Percentiles rank a stretch among this genome's conserved stretches.
Conservation (phyloP, 805 yeast species). For the Wickerhamiella occidentalis region DNA sequence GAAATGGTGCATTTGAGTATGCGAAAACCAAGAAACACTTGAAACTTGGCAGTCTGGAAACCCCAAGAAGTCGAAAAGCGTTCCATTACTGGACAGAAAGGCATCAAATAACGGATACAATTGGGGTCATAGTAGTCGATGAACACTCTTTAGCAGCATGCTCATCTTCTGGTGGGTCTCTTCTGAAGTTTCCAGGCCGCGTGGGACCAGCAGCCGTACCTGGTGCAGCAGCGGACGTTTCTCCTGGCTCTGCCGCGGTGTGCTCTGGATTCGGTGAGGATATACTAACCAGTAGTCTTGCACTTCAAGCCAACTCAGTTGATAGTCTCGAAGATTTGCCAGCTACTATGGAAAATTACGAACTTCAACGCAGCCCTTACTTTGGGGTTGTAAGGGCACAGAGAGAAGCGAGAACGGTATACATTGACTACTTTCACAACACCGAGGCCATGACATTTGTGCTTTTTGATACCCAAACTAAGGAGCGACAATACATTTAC, state of each 20-base stretch:
- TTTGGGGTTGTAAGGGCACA: constrained; percentile 15
- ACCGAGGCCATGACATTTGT: constrained; percentile 17
- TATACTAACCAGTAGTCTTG: constrained; percentile 25
- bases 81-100: constrained; percentile 18
- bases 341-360: background rate
- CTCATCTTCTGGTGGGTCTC: constrained; percentile 33
- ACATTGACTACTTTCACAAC: constrained; percentile 19
- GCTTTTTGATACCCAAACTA: background rate
- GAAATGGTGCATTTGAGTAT: constrained; percentile 26
- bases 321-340: constrained; percentile 6
- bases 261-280: constrained; percentile 32
- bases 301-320: constrained; percentile 15
- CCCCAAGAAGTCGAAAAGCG: constrained; percentile 15
- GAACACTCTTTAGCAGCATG: constrained; percentile 24
- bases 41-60: constrained; percentile 15
- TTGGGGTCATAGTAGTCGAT: constrained; percentile 31
- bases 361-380: constrained; percentile 10
- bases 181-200: constrained; percentile 30
- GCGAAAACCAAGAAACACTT: constrained; percentile 18
- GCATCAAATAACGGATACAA: constrained; percentile 27
- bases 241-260: constrained; percentile 12
- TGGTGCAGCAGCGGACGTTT: constrained; percentile 29
- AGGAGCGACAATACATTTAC: background rate
- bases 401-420: background rate
- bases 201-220: constrained; percentile 34